Evolutionary conservation across 1,284 basidiomycete genomes (phyloP).

Genomic region (Tremellales sp.): DNA sequence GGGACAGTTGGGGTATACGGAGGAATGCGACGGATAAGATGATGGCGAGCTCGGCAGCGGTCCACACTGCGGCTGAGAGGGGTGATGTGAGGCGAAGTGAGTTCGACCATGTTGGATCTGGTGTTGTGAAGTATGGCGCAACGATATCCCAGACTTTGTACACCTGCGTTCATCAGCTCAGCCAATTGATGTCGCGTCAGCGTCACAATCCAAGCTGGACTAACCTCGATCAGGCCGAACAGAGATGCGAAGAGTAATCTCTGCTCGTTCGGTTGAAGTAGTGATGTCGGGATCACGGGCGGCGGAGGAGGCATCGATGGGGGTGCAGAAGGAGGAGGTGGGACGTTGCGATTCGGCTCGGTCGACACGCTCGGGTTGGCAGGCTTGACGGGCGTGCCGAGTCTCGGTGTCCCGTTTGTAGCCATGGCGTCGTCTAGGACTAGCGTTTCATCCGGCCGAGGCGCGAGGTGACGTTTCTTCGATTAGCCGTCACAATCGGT

Average conservation of each 20-base stretch:
- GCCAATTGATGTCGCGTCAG: not conserved
- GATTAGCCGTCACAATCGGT: too few relatives aligned
- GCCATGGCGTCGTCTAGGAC: not conserved
- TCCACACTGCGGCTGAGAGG: constrained; percentile 28
- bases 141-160: constrained; percentile 46
- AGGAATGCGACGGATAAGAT: constrained; percentile 25
- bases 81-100: constrained; percentile 25
- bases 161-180: constrained; percentile 19
- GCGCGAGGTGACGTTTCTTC: too few relatives aligned
- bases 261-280: constrained; percentile 40
- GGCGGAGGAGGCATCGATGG: constrained; percentile 17
- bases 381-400: constrained; percentile 7
- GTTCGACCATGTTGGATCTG: constrained; percentile 33
- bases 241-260: constrained; percentile 33
- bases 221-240: constrained; percentile 40
- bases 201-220: not conserved
- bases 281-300: constrained; percentile 40
- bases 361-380: not conserved
- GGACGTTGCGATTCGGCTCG: not conserved
- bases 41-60: constrained; percentile 19
- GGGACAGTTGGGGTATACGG: constrained; percentile 38
- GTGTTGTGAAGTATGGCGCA: constrained; percentile 26
- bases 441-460: too few relatives aligned
- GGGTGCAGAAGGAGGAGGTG: not conserved
- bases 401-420: constrained; percentile 2